Conservation (phyloP, 163 green algal species). For the Chlorella variabilis region DNA sequence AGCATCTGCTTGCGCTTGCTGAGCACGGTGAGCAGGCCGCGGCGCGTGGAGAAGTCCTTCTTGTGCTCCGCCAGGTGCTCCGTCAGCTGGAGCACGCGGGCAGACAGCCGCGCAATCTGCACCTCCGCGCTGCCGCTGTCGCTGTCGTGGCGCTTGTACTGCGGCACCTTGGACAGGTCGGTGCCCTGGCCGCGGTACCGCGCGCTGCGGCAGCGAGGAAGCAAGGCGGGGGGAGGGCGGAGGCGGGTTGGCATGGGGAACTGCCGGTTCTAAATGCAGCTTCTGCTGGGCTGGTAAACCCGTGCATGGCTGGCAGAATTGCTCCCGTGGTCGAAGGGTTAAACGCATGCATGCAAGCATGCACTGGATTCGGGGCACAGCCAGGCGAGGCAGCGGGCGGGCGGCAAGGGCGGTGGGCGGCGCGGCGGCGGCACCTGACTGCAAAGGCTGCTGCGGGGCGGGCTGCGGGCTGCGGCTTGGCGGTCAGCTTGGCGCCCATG, state of each 20-base stretch:
- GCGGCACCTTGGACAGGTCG: slow-evolving; percentile 71
- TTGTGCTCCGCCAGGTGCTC: slow-evolving; percentile 85
- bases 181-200: slow-evolving; percentile 82
- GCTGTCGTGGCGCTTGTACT: slow-evolving; percentile 59
- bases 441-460: slow-evolving; percentile 37
- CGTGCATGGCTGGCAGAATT: no score
- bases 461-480: slow-evolving; percentile 33
- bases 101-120: slow-evolving; percentile 87
- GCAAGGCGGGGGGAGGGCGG: not conserved
- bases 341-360: no score
- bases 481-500: slow-evolving; percentile 20
- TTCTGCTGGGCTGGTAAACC: no score
- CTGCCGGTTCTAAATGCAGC: no score
- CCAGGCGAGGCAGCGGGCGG: no score
- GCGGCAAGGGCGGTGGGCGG: not conserved
- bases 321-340: no score
- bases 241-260: not conserved
- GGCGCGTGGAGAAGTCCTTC: slow-evolving; percentile 84
- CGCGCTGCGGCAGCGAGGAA: slow-evolving; percentile 22
- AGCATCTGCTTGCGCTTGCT: slow-evolving; percentile 78
- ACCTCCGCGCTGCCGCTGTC: slow-evolving; percentile 87
- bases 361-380: no score
- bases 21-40: slow-evolving; percentile 84
- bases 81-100: slow-evolving; percentile 86
- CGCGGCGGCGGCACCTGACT: slow-evolving; percentile 18